Evolutionary conservation across 345 rosid species (phyloP).

Genomic region (Citrus mangshanensis): DNA sequence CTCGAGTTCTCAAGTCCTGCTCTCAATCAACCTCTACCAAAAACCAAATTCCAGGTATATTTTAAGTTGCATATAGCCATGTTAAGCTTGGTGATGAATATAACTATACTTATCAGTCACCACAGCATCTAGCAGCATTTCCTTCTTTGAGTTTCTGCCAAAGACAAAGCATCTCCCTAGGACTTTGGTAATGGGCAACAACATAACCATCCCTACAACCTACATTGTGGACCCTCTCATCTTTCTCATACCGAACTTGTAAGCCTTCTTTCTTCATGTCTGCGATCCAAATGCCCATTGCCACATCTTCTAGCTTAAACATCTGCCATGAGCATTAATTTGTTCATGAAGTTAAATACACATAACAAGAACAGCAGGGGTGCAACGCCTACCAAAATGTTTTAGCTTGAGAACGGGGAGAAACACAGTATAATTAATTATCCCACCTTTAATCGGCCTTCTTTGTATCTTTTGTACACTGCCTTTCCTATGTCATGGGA

Average conservation of each 20-base stretch:
- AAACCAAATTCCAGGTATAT: not conserved
- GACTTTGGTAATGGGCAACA: slow-evolving; percentile 95
- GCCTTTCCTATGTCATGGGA: slow-evolving; percentile 73
- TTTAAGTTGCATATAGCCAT: not conserved
- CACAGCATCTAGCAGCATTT: slow-evolving; percentile 69
- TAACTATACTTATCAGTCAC: slow-evolving; percentile 33
- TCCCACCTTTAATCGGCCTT: slow-evolving; percentile 62
- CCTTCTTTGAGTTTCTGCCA: slow-evolving; percentile 89
- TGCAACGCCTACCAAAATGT: not conserved
- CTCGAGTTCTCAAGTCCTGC: not conserved
- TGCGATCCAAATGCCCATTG: slow-evolving; percentile 95
- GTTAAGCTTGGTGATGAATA: not conserved
- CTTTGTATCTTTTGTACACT: slow-evolving; percentile 51
- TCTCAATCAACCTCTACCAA: not conserved
- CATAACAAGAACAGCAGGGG: not conserved
- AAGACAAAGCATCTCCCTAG: slow-evolving; percentile 83
- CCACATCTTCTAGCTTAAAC: slow-evolving; percentile 97
- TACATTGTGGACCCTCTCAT: slow-evolving; percentile 58
- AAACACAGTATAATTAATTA: not conserved
- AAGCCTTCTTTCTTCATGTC: slow-evolving; percentile 51
- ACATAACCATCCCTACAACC: slow-evolving; percentile 90
- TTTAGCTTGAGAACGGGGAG: not conserved
- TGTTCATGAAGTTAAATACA: not conserved
- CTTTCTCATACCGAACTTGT: slow-evolving; percentile 60
- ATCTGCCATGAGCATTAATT: slow-evolving; percentile 42